Percentiles rank a stretch among this genome's conserved stretches.
These are phyloP conservation scores for Tetratostichococcus sp. DNA, from an alignment of 139 green algal species.

Conservation along the genomic window DNA sequence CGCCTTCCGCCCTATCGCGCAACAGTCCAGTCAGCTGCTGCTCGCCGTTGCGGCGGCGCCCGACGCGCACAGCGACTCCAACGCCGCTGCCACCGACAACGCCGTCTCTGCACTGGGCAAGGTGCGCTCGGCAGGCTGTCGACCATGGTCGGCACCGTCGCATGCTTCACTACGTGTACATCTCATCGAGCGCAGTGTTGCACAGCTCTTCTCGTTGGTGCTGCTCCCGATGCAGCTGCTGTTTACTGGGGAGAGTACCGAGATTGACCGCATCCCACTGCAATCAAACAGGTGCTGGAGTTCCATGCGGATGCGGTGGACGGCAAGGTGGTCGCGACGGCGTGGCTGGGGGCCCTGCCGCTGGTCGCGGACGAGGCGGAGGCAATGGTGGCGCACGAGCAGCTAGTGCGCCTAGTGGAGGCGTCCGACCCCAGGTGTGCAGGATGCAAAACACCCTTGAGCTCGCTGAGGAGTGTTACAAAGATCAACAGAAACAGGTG, in stretches of 20 bases:
- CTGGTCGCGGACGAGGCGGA: constrained; percentile 66
- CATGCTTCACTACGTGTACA: too few relatives aligned
- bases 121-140: constrained; percentile 37
- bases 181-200: too few relatives aligned
- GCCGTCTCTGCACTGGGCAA: constrained; percentile 68
- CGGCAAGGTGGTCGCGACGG: constrained; percentile 20
- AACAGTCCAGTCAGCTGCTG: constrained; percentile 34
- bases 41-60: constrained; percentile 29
- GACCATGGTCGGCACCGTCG: too few relatives aligned
- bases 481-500: too few relatives aligned
- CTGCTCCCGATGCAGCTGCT: too few relatives aligned
- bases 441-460: too few relatives aligned
- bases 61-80: constrained; percentile 50
- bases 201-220: too few relatives aligned
- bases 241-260: too few relatives aligned
- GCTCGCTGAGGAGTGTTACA: too few relatives aligned
- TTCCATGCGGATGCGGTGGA: constrained; percentile 17
- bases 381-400: constrained; percentile 68
- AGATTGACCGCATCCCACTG: too few relatives aligned
- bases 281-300: constrained; percentile 36
- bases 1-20: constrained; percentile 44
- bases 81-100: constrained; percentile 80
- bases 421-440: constrained; percentile 25
- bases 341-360: constrained; percentile 60
- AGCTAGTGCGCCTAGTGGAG: constrained; percentile 70